A percentile compares a stretch with the other conserved stretches of the same genome.
These are phyloP conservation scores for Plasmodium billcollinsi DNA, from an alignment of 169 alveolate species.

Conservation along the genomic window DNA sequence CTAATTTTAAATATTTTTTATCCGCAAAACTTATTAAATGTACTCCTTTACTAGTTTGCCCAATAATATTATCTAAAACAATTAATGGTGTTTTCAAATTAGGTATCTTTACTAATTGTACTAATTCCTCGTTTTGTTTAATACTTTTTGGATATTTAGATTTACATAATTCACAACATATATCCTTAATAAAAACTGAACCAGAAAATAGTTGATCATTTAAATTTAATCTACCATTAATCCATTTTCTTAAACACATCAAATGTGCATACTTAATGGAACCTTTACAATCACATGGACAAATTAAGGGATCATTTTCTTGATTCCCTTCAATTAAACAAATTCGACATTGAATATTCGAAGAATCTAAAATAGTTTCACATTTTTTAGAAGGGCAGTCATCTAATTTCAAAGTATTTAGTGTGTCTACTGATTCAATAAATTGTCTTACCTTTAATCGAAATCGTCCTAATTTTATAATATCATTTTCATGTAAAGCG, in stretches of 20 bases:
- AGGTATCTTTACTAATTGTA: constrained; percentile 88
- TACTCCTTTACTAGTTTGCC: constrained; percentile 85
- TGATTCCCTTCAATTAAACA: constrained; percentile 93
- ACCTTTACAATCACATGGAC: constrained; percentile 95
- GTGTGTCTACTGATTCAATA: constrained; percentile 78
- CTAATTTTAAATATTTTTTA: constrained; percentile 89
- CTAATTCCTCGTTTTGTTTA: constrained; percentile 83
- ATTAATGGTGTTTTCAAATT: constrained; percentile 91
- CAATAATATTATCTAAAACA: constrained; percentile 91
- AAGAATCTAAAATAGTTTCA: constrained; percentile 33
- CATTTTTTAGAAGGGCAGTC: constrained; percentile 69
- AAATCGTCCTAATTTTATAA: constrained; percentile 94
- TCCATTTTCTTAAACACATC: constrained; percentile 96
- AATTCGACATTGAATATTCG: constrained; percentile 91
- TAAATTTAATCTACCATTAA: constrained; percentile 91
- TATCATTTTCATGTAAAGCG: constrained; percentile 92
- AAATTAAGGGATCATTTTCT: constrained; percentile 90
- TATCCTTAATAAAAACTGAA: constrained; percentile 84
- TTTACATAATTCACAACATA: constrained; percentile 91
- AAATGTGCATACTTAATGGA: constrained; percentile 95
- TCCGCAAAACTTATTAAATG: constrained; percentile 89
- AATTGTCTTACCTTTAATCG: constrained; percentile 92
- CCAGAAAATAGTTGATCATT: constrained; percentile 80
- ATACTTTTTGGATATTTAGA: constrained; percentile 87
- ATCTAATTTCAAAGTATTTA: constrained; percentile 46